phyloP scores from a whole-genome alignment of 495 filamentous ascomycete species.

The Podospora pseudocomata region DNA sequence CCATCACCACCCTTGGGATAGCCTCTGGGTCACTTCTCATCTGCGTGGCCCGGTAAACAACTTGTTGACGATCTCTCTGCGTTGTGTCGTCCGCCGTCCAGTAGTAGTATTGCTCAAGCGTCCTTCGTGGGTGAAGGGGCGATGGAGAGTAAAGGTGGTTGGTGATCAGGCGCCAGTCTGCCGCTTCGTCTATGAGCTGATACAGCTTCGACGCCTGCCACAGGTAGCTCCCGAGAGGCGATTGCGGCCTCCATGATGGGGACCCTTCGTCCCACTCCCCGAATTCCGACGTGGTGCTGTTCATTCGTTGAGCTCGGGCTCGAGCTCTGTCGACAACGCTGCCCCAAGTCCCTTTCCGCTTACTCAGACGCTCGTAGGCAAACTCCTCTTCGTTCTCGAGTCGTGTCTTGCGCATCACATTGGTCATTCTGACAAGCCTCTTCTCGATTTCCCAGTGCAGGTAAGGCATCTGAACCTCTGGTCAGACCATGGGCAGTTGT shows the following conservation, averaged over 20 bases:
- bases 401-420: constrained; percentile 23
- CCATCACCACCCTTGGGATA: constrained; percentile 68
- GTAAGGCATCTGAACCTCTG: constrained; percentile 21
- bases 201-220: constrained; percentile 28
- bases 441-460: constrained; percentile 32
- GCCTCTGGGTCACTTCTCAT: constrained; percentile 24
- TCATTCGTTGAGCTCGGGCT: constrained; percentile 16
- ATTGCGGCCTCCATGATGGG: constrained; percentile 24
- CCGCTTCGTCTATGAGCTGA: constrained; percentile 30
- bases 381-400: constrained; percentile 20
- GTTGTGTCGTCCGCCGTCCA: constrained; percentile 25
- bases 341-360: constrained; percentile 26
- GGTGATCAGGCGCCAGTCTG: constrained; percentile 26
- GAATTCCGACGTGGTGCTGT: constrained; percentile 17
- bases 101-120: constrained; percentile 25
- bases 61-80: constrained; percentile 23
- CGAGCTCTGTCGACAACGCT: constrained; percentile 26
- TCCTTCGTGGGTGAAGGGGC: constrained; percentile 20
- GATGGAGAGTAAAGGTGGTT: constrained; percentile 25
- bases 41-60: constrained; percentile 22
- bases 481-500: not conserved
- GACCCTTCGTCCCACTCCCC: constrained; percentile 16
- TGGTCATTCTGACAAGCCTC: constrained; percentile 28
- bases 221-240: constrained; percentile 23
- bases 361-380: constrained; percentile 21